Percentiles rank a stretch among this genome's conserved stretches.
Conservation (phyloP, 106 monocot genomes). For the Phalaenopsis equestris region DNA sequence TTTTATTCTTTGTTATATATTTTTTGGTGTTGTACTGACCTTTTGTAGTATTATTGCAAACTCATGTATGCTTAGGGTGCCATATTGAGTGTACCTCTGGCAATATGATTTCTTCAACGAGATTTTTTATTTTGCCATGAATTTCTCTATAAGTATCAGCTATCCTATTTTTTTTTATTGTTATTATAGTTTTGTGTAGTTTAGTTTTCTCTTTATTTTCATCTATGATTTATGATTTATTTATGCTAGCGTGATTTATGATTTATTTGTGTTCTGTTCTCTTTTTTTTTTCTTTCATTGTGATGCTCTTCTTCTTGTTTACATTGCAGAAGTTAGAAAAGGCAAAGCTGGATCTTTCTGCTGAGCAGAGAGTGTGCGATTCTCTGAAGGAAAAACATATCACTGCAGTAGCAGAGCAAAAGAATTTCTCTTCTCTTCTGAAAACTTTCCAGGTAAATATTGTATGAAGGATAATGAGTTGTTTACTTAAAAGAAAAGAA, state of each 20-base stretch:
- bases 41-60: too few species aligned
- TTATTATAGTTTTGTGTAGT: neutral
- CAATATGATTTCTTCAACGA: too few species aligned
- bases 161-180: neutral
- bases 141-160: neutral
- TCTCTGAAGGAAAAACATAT: constrained; percentile 23
- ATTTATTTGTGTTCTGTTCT: neutral
- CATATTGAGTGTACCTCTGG: too few species aligned
- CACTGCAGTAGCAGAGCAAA: constrained; percentile 15
- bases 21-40: too few species aligned
- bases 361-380: constrained; percentile 15
- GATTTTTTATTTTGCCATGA: too few species aligned
- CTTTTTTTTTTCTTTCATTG: neutral
- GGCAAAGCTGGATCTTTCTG: constrained; percentile 10
- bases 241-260: neutral
- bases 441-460: constrained; percentile 27
- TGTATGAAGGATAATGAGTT: neutral
- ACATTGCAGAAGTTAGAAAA: constrained; percentile 22
- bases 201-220: neutral
- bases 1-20: too few species aligned
- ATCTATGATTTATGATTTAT: neutral
- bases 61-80: too few species aligned
- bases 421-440: constrained; percentile 23
- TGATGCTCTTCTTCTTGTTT: neutral
- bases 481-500: neutral